Percentiles rank a stretch among this genome's conserved stretches.
Evolutionary conservation across 2,329 filamentous ascomycete genomes (phyloP).

Genomic region (Alternaria atra): DNA sequence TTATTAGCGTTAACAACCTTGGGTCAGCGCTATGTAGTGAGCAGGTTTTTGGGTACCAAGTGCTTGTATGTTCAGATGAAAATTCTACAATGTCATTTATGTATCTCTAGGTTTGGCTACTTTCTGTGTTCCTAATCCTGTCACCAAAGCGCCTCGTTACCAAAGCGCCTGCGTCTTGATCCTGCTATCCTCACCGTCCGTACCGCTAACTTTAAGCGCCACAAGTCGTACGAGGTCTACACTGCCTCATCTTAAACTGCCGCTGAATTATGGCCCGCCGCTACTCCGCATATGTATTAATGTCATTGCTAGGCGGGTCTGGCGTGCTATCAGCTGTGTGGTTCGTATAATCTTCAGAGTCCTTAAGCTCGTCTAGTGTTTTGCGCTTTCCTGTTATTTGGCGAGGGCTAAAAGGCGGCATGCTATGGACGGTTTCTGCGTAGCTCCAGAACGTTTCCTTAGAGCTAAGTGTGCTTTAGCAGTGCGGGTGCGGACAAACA

Average conservation of each 20-base stretch:
- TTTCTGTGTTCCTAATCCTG: no score
- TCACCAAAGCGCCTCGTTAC: no score
- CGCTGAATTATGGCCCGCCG: neutral
- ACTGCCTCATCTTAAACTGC: neutral
- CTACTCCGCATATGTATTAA: neutral
- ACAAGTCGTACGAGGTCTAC: no score
- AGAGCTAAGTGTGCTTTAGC: neutral
- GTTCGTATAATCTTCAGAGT: neutral
- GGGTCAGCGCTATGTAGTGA: no score
- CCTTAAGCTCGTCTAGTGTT: neutral
- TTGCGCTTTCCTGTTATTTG: neutral
- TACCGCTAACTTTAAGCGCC: no score
- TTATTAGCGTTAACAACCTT: no score
- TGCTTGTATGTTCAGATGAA: no score
- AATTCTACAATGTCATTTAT: no score
- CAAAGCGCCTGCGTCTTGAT: no score
- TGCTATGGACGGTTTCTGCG: neutral
- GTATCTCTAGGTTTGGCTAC: no score
- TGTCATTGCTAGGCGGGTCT: neutral
- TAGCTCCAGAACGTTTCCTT: neutral
- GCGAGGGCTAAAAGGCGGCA: conserved; percentile 1
- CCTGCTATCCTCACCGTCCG: no score
- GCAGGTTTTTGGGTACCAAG: no score
- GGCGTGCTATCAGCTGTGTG: neutral
- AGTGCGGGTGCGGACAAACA: neutral